Evolutionary conservation across 202 grass and related monocot species (phyloP).

Genomic region (Bolboschoenoplectus hybrid): DNA sequence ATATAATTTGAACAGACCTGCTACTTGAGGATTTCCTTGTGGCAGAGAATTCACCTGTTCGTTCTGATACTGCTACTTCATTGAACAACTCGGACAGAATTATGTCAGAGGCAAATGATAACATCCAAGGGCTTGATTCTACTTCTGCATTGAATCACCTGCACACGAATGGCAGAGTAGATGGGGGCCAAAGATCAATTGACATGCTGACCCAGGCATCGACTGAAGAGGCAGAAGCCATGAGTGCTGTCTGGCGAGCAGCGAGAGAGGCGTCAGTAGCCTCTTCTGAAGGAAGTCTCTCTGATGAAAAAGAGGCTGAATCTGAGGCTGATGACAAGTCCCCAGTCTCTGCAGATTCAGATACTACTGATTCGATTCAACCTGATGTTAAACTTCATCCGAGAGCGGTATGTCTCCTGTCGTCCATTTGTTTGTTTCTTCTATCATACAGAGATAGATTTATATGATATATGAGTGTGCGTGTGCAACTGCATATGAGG

Average conservation of each 20-base stretch:
- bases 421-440: conserved; percentile 40
- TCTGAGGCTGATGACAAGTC: conserved; percentile 74
- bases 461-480: conserved; percentile 11
- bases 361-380: conserved; percentile 67
- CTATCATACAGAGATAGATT: neutral
- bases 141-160: conserved; percentile 55
- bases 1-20: conserved; percentile 65
- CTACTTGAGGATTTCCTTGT: conserved; percentile 90
- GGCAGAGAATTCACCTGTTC: conserved; percentile 82
- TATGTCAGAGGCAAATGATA: conserved; percentile 51
- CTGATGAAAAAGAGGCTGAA: conserved; percentile 80
- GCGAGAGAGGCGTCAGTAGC: conserved; percentile 78
- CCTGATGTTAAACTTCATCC: conserved; percentile 85
- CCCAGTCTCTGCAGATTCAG: conserved; percentile 56
- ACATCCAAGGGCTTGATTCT: conserved; percentile 47
- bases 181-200: conserved; percentile 73
- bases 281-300: conserved; percentile 85
- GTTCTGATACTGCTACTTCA: conserved; percentile 67
- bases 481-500: neutral
- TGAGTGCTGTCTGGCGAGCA: conserved; percentile 91
- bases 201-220: conserved; percentile 94
- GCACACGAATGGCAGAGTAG: conserved; percentile 59
- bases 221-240: conserved; percentile 94
- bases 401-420: conserved; percentile 71
- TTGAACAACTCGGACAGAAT: conserved; percentile 62